These are phyloP conservation scores for Leishmania arabica DNA, from an alignment of 208 protist genomes.

Conservation along the genomic window DNA sequence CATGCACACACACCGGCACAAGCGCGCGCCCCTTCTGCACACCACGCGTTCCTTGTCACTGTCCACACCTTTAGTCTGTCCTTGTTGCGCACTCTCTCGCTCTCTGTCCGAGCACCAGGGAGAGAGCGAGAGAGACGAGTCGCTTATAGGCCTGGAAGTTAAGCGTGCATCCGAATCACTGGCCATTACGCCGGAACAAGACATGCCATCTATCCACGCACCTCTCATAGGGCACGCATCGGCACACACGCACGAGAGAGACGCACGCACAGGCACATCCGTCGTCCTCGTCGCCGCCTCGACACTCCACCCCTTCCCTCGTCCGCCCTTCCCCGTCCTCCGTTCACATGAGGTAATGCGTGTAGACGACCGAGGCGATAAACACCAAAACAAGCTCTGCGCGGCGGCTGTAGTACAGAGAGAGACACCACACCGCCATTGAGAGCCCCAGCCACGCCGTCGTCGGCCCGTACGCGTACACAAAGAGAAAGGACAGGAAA, in stretches of 20 bases:
- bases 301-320: not conserved
- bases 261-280: not conserved
- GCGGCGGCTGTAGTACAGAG: slow-evolving; percentile 33
- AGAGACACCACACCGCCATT: slow-evolving; percentile 34
- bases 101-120: not conserved
- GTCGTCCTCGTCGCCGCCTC: not conserved
- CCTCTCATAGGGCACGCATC: not conserved
- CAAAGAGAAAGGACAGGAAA: slow-evolving; percentile 29
- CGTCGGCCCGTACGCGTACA: slow-evolving; percentile 15
- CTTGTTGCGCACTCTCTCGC: not conserved
- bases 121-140: not conserved
- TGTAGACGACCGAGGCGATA: slow-evolving; percentile 37
- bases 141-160: not conserved
- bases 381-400: slow-evolving; percentile 33
- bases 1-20: slow-evolving; percentile 2
- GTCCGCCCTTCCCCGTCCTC: not conserved
- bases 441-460: slow-evolving; percentile 19
- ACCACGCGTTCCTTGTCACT: not conserved
- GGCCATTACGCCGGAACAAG: not conserved
- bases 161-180: not conserved
- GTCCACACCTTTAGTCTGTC: not conserved
- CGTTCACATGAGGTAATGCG: slow-evolving; percentile 27
- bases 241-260: not conserved
- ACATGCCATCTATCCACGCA: not conserved
- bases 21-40: not conserved